phyloP scores from a whole-genome alignment of 2,329 filamentous ascomycete genomes.

The Cercospora nicotianae region DNA sequence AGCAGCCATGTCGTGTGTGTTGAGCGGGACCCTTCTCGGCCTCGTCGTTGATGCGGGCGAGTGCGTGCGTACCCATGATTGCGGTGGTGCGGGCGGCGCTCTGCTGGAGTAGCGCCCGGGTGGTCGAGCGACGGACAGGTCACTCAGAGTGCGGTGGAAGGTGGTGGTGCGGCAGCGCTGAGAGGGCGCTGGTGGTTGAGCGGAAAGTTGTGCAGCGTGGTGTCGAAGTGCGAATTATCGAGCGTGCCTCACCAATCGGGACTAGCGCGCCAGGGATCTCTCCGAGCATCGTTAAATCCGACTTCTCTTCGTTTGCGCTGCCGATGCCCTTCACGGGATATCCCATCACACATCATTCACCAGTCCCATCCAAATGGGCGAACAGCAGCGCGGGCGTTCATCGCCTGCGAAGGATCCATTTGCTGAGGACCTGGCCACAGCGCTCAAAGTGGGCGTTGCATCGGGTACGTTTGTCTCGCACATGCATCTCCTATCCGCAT shows the following conservation, averaged over 20 bases:
- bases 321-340: not conserved
- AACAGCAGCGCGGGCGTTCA: constrained; percentile 7
- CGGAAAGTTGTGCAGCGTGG: constrained; percentile 2
- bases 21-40: not conserved
- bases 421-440: constrained; percentile 32
- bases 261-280: not conserved
- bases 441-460: constrained; percentile 38
- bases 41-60: not conserved
- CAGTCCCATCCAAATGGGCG: constrained; percentile 7
- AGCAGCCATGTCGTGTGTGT: constrained; percentile 21
- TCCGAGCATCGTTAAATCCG: not conserved
- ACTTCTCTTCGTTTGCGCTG: not conserved
- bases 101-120: constrained; percentile 18
- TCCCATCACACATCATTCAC: not conserved
- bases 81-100: constrained; percentile 42
- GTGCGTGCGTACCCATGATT: constrained; percentile 58
- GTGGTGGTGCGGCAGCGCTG: constrained; percentile 17
- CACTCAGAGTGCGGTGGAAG: constrained; percentile 6
- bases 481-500: constrained; percentile 7
- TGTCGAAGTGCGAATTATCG: constrained; percentile 5
- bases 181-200: constrained; percentile 10
- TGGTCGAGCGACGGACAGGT: constrained; percentile 6
- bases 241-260: not conserved
- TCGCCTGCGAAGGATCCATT: constrained; percentile 25
- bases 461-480: constrained; percentile 33